These are phyloP conservation scores for Dionaea muscipula DNA, from an alignment of 179 eudicot genomes.

Conservation along the genomic window DNA sequence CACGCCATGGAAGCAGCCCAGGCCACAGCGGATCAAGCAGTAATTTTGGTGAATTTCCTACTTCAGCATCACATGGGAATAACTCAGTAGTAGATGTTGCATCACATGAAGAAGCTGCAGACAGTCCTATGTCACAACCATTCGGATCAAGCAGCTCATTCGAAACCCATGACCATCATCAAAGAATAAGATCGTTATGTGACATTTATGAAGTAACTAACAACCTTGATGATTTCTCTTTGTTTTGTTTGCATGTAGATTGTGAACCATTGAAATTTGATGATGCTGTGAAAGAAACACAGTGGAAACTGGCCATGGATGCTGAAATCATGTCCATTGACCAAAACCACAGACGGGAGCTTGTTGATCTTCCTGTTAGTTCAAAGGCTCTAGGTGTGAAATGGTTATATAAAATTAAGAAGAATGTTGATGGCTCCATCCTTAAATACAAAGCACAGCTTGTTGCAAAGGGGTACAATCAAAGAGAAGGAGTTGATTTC, in stretches of 20 bases:
- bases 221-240: no score
- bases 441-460: conserved; percentile 3
- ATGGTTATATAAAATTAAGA: neutral
- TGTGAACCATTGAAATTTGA: conserved; percentile 2
- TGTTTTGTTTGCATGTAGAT: conserved; percentile 1
- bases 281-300: neutral
- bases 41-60: no score
- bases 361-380: neutral
- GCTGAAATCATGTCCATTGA: neutral
- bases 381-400: neutral
- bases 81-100: no score
- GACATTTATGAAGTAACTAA: no score
- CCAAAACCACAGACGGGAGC: neutral
- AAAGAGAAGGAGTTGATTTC: neutral
- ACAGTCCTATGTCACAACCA: no score
- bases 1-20: no score
- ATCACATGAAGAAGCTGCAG: no score
- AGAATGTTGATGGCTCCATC: neutral
- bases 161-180: no score
- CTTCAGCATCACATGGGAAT: no score
- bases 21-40: no score
- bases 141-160: no score
- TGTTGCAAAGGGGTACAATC: neutral
- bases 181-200: no score
- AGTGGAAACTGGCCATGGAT: neutral